Base-by-base conservation (phyloP, 2,329 filamentous ascomycete species). In the Aspergillus sergii region DNA sequence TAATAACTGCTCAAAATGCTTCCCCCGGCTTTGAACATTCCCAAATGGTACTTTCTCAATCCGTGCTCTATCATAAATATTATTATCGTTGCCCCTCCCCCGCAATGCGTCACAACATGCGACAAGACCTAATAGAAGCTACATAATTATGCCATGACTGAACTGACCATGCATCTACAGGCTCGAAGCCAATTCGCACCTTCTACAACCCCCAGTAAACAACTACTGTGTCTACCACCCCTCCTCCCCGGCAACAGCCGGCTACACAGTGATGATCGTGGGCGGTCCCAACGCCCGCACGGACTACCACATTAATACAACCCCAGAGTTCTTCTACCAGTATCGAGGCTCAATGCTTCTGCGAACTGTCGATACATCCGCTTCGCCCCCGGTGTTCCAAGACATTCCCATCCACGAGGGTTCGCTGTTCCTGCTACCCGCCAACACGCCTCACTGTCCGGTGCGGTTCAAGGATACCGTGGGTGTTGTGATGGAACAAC, bases 261-360 rank as follows among this genome's bases (percentile, higher is more conserved):
- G 95, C 34, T 94, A 96, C 77, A 98, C 97, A 74, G 93, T 94
- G 66, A 82, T 82, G 91, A 93, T 97, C 72, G 94, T 99, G 66
- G 95, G 95, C 76, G 95, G 95, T 14, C 95, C 95, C 73, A 98
- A 98, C 79, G 92, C 92, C 65, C 89, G 95, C 68, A 97, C 94
- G 61, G 95, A 98, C 84, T 99, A 97, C 84, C 95, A 98, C 85
- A 94, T 98, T 86, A 98, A 98, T 84, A 84, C 89, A 72, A 98
- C 94, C 0, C 89, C 95, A 14, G 95, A 98, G 79, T 98, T 94
- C 90, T 99, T 98, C 88, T 98, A 95, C 85, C 94, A 98, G 80
- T 89, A 97, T 86, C 89, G 89, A 72, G 95, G 95, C 69, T 89
- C 90, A 69, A 97, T 98, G 94, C 84, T 95, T 62, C 90, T 99